phyloP scores from a whole-genome alignment of 768 basidiomycete genomes.

The Strobilomyces confusus region DNA sequence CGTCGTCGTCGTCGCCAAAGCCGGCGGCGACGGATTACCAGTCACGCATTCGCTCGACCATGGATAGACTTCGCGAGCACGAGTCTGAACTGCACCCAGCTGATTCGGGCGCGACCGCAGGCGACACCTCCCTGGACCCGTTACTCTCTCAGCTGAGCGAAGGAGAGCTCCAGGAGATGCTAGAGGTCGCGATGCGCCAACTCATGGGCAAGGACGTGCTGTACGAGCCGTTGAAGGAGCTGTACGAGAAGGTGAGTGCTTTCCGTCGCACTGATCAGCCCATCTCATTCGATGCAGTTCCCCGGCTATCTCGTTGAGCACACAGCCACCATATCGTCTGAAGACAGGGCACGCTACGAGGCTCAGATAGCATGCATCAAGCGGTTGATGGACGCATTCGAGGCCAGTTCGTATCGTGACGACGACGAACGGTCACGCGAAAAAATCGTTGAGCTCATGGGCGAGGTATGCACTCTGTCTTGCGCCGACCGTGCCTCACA shows the following conservation, averaged over 20 bases:
- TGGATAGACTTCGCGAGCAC: slow-evolving; percentile 69
- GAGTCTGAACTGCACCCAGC: slow-evolving; percentile 40
- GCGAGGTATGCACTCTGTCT: slow-evolving; percentile 45
- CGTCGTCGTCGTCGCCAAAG: background rate
- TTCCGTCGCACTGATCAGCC: background rate
- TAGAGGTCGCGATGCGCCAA: slow-evolving; percentile 59
- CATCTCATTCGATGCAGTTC: slow-evolving; percentile 40
- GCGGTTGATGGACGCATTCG: slow-evolving; percentile 63
- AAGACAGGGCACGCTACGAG: slow-evolving; percentile 62
- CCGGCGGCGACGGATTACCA: slow-evolving; percentile 50
- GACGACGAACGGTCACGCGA: slow-evolving; percentile 42
- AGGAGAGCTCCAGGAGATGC: slow-evolving; percentile 56
- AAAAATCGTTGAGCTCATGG: slow-evolving; percentile 66
- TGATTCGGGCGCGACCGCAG: slow-evolving; percentile 1
- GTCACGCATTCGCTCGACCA: slow-evolving; percentile 62
- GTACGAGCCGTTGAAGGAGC: slow-evolving; percentile 84
- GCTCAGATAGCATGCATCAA: slow-evolving; percentile 55
- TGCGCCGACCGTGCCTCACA: background rate
- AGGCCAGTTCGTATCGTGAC: slow-evolving; percentile 56
- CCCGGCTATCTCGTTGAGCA: slow-evolving; percentile 68
- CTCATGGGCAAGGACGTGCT: slow-evolving; percentile 41
- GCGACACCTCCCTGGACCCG: slow-evolving; percentile 43
- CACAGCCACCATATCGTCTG: slow-evolving; percentile 45
- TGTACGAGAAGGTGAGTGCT: slow-evolving; percentile 34
- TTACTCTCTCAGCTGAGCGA: slow-evolving; percentile 50